Evolutionary conservation across 768 basidiomycete genomes (phyloP).

Genomic region (button mushroom (Agaricus bisporus)): DNA sequence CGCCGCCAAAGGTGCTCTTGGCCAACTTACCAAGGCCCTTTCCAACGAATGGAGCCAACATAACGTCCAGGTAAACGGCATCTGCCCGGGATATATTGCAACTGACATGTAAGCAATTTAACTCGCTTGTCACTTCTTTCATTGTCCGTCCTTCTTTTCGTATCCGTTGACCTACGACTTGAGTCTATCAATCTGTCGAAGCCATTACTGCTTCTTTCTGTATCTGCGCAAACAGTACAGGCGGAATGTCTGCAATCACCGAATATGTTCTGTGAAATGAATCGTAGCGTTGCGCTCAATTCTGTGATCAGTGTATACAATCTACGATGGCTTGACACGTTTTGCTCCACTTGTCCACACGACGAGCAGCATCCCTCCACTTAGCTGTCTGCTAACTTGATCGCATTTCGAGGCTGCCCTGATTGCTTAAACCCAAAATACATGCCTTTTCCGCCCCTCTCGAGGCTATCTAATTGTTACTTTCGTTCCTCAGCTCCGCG

Average conservation of each 20-base stretch:
- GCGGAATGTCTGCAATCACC: too few species aligned
- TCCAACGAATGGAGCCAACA: constrained; percentile 91
- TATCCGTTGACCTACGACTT: neutral
- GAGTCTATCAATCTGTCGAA: neutral
- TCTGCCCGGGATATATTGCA: constrained; percentile 83
- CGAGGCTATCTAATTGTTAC: neutral
- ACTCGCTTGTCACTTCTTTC: constrained; percentile 6
- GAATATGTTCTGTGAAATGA: neutral
- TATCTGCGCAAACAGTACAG: too few species aligned
- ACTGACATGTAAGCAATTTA: constrained; percentile 70
- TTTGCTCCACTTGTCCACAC: neutral
- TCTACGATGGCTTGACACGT: neutral
- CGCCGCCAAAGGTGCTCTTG: constrained; percentile 83
- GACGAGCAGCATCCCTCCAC: neutral
- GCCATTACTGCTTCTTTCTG: too few species aligned
- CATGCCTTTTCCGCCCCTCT: neutral
- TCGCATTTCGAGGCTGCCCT: neutral
- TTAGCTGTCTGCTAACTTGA: neutral
- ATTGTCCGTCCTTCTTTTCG: constrained; percentile 4
- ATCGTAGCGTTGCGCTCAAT: neutral
- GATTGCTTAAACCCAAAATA: neutral
- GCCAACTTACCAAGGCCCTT: constrained; percentile 82
- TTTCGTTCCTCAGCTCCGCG: neutral
- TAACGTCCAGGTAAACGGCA: constrained; percentile 84
- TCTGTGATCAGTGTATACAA: neutral